phyloP scores from a whole-genome alignment of 164 flowering plant genomes.

The Cinnamomum micranthum region DNA sequence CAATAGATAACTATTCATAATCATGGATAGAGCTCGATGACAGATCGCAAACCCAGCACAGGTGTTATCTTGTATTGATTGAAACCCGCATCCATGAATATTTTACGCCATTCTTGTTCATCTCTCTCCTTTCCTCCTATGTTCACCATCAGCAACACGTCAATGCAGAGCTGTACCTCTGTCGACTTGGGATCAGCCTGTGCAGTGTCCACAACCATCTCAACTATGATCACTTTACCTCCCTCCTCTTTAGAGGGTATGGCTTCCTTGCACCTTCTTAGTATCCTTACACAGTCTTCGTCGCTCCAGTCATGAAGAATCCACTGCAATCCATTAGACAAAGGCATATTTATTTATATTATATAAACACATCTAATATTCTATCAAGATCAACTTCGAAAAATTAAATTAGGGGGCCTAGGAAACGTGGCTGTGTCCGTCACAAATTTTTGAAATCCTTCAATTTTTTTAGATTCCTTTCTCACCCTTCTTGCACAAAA shows the following conservation, averaged over 20 bases:
- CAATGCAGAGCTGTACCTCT: not conserved
- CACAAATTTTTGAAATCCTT: too few species aligned
- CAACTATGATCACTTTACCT: slow-evolving; percentile 48
- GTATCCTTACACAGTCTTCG: slow-evolving; percentile 36
- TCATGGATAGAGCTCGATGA: slow-evolving; percentile 8
- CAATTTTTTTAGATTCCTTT: too few species aligned
- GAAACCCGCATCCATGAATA: slow-evolving; percentile 10
- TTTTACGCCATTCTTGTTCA: slow-evolving; percentile 10
- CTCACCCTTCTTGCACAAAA: too few species aligned
- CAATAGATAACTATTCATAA: not conserved
- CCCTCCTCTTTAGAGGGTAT: slow-evolving; percentile 15
- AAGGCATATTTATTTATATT: too few species aligned
- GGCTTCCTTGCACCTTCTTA: slow-evolving; percentile 38
- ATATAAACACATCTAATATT: too few species aligned
- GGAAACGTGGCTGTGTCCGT: too few species aligned
- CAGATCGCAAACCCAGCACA: slow-evolving; percentile 2
- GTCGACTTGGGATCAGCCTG: not conserved
- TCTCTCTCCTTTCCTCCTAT: slow-evolving; percentile 13
- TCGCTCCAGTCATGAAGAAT: slow-evolving; percentile 35
- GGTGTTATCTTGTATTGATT: not conserved
- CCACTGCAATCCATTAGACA: not conserved
- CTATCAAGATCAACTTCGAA: too few species aligned
- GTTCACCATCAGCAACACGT: slow-evolving; percentile 9
- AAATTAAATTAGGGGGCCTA: too few species aligned
- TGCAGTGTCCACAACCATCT: slow-evolving; percentile 22